Conservation (phyloP, 1,139 yeast genomes). For the Ashbya aceris region DNA sequence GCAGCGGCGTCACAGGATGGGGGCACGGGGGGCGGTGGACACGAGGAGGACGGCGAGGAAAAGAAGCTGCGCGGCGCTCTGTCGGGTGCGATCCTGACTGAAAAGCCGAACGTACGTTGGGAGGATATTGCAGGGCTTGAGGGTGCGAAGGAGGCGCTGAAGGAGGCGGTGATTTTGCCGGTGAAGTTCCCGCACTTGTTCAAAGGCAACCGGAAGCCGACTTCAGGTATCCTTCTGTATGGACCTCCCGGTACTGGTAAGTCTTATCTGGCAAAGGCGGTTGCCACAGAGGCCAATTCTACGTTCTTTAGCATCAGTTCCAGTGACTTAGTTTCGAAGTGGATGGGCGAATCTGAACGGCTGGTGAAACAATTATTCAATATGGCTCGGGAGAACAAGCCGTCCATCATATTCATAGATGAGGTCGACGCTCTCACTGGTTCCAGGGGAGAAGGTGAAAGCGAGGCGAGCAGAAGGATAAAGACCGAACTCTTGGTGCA, state of each 20-base stretch:
- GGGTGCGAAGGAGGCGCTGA: conserved; percentile 88
- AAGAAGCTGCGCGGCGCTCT: conserved; percentile 86
- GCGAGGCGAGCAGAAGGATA: conserved; percentile 92
- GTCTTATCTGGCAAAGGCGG: conserved; percentile 93
- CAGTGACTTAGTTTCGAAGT: conserved; percentile 87
- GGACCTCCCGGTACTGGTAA: conserved; percentile 99
- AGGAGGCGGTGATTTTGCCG: conserved; percentile 95
- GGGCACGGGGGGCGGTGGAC: conserved; percentile 39
- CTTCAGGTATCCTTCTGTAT: conserved; percentile 80
- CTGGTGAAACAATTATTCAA: conserved; percentile 87
- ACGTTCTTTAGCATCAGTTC: conserved; percentile 94
- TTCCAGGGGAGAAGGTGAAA: conserved; percentile 96
- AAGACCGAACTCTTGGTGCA: conserved; percentile 94
- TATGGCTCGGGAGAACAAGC: conserved; percentile 94
- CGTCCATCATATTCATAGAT: conserved; percentile 91
- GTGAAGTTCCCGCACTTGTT: conserved; percentile 91
- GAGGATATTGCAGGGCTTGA: conserved; percentile 94
- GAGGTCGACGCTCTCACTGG: conserved; percentile 98
- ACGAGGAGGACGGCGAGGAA: conserved; percentile 73
- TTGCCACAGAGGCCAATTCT: conserved; percentile 95
- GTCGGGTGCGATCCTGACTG: conserved; percentile 85
- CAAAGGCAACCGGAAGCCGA: conserved; percentile 89
- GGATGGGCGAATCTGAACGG: conserved; percentile 99
- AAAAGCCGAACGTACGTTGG: conserved; percentile 92
- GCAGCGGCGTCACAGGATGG: conserved; percentile 10